Conservation (phyloP, 2,329 filamentous ascomycete species). For the Stagonosporopsis rhizophila region DNA sequence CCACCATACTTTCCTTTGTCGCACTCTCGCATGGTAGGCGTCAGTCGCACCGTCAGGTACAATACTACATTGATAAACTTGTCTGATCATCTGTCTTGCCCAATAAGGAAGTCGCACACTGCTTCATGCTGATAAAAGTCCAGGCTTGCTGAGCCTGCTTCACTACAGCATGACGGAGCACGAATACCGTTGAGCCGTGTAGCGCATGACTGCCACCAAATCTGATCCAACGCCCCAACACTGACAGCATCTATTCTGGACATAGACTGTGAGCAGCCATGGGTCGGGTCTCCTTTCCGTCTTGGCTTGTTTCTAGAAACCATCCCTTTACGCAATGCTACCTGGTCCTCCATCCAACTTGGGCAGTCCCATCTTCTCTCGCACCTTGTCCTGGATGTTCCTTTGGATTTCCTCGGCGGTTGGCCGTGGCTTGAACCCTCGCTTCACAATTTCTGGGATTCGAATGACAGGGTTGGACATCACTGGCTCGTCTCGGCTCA, state of each 20-base stretch:
- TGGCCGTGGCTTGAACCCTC: constrained; percentile 17
- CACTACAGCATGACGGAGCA: background rate
- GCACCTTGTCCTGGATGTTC: constrained; percentile 14
- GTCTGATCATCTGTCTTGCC: constrained; percentile 9
- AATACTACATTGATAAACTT: constrained; percentile 16
- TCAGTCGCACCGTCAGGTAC: constrained; percentile 13
- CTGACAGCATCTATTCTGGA: background rate
- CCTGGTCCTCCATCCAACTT: background rate
- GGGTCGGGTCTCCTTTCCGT: background rate
- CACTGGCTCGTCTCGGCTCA: constrained; percentile 17
- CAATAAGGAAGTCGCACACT: background rate
- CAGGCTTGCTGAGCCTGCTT: background rate
- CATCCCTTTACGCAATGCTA: background rate
- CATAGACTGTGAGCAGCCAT: background rate
- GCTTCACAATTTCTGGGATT: constrained; percentile 14
- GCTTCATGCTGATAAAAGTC: background rate
- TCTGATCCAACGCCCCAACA: background rate
- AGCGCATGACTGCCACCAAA: constrained; percentile 8
- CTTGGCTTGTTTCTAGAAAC: background rate
- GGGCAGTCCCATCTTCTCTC: constrained; percentile 1
- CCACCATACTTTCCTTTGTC: constrained; percentile 8
- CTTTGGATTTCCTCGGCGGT: constrained; percentile 10
- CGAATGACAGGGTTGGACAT: constrained; percentile 15
- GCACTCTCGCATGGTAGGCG: constrained; percentile 12
- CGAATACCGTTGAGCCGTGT: constrained; percentile 8